phyloP scores from a whole-genome alignment of 2,329 filamentous ascomycete genomes.

The Microthyrium microscopicum region DNA sequence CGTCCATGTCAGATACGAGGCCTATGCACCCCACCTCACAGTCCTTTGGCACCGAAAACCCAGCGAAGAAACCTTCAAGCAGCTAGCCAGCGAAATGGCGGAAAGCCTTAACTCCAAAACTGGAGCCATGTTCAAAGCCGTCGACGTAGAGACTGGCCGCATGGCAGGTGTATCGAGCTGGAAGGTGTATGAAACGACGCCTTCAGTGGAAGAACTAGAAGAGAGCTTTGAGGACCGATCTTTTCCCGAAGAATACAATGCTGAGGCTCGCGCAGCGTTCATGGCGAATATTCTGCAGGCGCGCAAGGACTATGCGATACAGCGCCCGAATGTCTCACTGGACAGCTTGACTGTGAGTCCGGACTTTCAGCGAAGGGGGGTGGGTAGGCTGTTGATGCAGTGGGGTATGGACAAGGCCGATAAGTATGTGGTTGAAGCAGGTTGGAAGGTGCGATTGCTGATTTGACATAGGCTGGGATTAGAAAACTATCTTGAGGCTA shows the following conservation, averaged over 20 bases:
- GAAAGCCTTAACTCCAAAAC: conserved; percentile 1
- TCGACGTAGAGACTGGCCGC: conserved; percentile 18
- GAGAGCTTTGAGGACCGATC: conserved; percentile 13
- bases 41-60: conserved; percentile 14
- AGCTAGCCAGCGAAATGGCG: conserved; percentile 2
- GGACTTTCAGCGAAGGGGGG: conserved; percentile 6
- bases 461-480: conserved; percentile 3
- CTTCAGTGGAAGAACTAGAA: conserved; percentile 17
- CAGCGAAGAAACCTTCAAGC: conserved; percentile 6
- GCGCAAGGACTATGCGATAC: conserved; percentile 18
- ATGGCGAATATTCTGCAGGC: conserved; percentile 13
- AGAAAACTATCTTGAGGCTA: conserved; percentile 4
- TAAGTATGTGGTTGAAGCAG: too few species aligned
- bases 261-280: conserved; percentile 15
- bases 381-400: conserved; percentile 6
- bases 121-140: conserved; percentile 10
- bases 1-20: conserved; percentile 14
- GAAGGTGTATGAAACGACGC: conserved; percentile 18
- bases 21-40: conserved; percentile 12
- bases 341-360: conserved; percentile 4
- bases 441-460: too few species aligned
- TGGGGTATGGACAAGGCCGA: conserved; percentile 6
- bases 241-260: conserved; percentile 14
- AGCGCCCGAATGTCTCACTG: conserved; percentile 13
- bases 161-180: conserved; percentile 21